phyloP scores from a whole-genome alignment of 2,329 filamentous ascomycete species.

The Ascochyta rabiei region DNA sequence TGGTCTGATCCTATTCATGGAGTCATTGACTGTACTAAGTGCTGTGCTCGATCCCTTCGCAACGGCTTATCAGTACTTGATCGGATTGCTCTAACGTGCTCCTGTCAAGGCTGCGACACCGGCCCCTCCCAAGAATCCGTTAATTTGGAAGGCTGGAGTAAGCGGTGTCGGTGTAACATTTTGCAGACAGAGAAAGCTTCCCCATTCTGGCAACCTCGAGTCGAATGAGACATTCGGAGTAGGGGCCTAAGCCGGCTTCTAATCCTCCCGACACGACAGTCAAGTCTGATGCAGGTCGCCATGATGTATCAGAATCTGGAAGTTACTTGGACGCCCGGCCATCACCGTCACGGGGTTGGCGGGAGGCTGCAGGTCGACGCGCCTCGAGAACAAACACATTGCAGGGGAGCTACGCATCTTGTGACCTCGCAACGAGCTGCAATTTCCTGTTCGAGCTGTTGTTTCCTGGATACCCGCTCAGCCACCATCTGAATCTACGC shows the following conservation, averaged over 20 bases:
- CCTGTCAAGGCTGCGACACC: conserved; percentile 31
- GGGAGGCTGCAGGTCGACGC: conserved; percentile 47
- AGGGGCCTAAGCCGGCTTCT: conserved; percentile 32
- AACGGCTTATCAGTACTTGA: conserved; percentile 25
- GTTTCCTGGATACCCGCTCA: conserved; percentile 36
- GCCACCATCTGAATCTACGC: conserved; percentile 45
- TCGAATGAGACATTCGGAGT: conserved; percentile 40
- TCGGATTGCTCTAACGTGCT: conserved; percentile 34
- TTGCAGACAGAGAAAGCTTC: conserved; percentile 19
- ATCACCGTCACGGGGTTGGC: conserved; percentile 40
- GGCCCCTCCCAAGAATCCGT: conserved; percentile 25
- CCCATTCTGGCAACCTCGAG: conserved; percentile 18
- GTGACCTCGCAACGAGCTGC: conserved; percentile 39
- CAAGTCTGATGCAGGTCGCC: conserved; percentile 43
- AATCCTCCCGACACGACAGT: conserved; percentile 36
- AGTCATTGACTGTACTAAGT: conserved; percentile 5
- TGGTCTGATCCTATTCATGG: conserved; percentile 4
- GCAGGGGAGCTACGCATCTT: conserved; percentile 38
- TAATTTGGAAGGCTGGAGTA: conserved; percentile 34
- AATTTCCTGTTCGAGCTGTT: conserved; percentile 28
- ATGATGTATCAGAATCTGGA: conserved; percentile 35
- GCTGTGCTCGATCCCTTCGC: conserved; percentile 11
- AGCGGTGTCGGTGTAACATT: conserved; percentile 38
- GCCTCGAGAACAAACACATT: conserved; percentile 38
- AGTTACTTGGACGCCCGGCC: conserved; percentile 36